These are phyloP conservation scores for Gastroboletus turbinatus DNA, from an alignment of 1,284 basidiomycete genomes.

Conservation along the genomic window DNA sequence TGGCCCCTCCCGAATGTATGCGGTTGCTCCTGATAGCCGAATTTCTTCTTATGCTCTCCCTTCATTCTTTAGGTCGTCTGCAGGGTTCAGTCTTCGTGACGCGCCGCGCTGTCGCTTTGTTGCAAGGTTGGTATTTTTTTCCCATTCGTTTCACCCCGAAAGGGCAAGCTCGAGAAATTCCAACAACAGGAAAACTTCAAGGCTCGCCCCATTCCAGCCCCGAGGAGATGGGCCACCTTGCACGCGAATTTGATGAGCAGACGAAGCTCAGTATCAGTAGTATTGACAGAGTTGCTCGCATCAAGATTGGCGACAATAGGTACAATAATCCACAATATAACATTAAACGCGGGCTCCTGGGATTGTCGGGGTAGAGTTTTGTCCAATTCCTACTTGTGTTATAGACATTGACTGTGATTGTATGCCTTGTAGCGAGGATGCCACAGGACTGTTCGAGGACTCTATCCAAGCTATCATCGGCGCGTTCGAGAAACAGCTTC, in stretches of 20 bases:
- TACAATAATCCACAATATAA: neutral
- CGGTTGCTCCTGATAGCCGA: neutral
- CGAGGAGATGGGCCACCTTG: neutral
- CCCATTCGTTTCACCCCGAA: neutral
- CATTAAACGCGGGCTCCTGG: neutral
- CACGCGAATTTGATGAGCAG: neutral
- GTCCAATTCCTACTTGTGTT: neutral
- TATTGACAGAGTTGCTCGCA: neutral
- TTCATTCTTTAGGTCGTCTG: neutral
- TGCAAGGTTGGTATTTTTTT: neutral
- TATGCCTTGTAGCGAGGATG: neutral
- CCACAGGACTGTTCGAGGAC: neutral
- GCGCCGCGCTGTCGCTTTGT: neutral
- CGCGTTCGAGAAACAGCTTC: neutral
- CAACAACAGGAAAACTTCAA: neutral
- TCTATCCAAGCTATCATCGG: neutral
- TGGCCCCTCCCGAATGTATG: neutral
- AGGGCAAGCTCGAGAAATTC: neutral
- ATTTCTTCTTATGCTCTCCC: neutral
- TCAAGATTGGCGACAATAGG: neutral
- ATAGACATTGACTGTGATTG: neutral
- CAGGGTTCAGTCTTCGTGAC: neutral
- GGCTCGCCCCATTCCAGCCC: neutral
- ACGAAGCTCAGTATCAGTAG: neutral
- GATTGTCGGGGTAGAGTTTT: neutral